Evolutionary conservation across 176 grass and related monocot species (phyloP).

Genomic region (Eragrostis curvula): DNA sequence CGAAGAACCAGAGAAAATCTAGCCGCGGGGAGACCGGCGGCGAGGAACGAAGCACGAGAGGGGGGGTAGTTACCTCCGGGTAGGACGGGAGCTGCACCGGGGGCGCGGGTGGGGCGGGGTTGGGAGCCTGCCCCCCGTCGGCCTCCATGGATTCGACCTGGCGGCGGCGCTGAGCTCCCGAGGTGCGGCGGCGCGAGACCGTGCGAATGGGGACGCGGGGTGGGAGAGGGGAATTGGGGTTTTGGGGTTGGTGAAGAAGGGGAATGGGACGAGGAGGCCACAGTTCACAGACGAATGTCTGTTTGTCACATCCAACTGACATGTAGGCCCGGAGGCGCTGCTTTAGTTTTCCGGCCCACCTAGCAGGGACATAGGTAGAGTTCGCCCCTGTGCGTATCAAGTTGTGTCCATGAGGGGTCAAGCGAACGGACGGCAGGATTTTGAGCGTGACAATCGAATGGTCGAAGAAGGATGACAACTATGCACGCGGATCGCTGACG

Average conservation of each 20-base stretch:
- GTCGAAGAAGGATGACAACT: not conserved
- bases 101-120: constrained; percentile 38
- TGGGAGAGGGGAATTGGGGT: constrained; percentile 2
- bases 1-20: not conserved
- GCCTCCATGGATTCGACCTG: constrained; percentile 53
- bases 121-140: constrained; percentile 43
- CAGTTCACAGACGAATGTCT: too few relatives aligned
- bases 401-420: not conserved
- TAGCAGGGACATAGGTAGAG: not conserved
- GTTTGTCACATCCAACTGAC: not conserved
- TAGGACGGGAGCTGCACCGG: constrained; percentile 53
- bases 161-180: not conserved
- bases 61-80: constrained; percentile 51
- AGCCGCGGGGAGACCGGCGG: not conserved
- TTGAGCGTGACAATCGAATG: constrained; percentile 19
- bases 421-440: constrained; percentile 49
- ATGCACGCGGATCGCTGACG: constrained; percentile 67
- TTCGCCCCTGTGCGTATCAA: not conserved
- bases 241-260: constrained; percentile 52
- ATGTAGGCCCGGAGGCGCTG: not conserved
- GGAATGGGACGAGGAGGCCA: not conserved
- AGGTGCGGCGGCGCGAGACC: not conserved
- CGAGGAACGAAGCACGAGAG: not conserved
- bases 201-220: not conserved
- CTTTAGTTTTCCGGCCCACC: fast-evolving